Conservation (phyloP, 768 basidiomycete species). For the Boletus rufocinnamomeus region DNA sequence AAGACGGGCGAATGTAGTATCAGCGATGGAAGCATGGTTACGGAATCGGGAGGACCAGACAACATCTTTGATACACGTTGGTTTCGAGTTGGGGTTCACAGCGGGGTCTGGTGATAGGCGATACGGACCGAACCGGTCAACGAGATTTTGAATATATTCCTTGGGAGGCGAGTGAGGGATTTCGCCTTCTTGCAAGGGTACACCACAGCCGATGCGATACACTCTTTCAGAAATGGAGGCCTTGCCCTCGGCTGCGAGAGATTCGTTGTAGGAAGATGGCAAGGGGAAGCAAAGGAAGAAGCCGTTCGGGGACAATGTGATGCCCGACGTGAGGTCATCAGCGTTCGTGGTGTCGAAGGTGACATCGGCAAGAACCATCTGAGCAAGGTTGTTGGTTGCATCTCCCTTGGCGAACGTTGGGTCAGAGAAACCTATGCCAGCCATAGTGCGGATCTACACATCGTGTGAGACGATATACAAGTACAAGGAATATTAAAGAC, state of each 20-base stretch:
- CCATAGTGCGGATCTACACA: constrained; percentile 42
- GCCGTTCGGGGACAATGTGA: constrained; percentile 31
- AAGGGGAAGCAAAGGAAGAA: constrained; percentile 42
- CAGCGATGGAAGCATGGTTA: constrained; percentile 46
- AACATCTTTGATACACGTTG: constrained; percentile 37
- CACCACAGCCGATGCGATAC: constrained; percentile 44
- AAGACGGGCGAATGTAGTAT: constrained; percentile 38
- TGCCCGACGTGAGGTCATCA: constrained; percentile 13
- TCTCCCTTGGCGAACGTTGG: constrained; percentile 37
- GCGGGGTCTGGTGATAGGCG: constrained; percentile 38
- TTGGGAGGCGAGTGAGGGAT: constrained; percentile 40
- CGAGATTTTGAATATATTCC: constrained; percentile 46
- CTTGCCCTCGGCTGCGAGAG: constrained; percentile 13
- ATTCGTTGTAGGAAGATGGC: constrained; percentile 31
- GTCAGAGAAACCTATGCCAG: constrained; percentile 46
- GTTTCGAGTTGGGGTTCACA: constrained; percentile 32
- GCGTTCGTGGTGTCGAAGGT: constrained; percentile 27
- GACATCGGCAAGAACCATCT: constrained; percentile 52
- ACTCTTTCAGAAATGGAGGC: constrained; percentile 17
- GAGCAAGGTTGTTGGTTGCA: constrained; percentile 32
- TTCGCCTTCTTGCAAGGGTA: constrained; percentile 37
- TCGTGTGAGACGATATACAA: background rate
- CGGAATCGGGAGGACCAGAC: constrained; percentile 52
- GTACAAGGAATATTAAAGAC: background rate
- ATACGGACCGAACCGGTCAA: constrained; percentile 43